Evolutionary conservation across 345 rosid genomes (phyloP).

Genomic region (Diplotaxis tenuifolia): DNA sequence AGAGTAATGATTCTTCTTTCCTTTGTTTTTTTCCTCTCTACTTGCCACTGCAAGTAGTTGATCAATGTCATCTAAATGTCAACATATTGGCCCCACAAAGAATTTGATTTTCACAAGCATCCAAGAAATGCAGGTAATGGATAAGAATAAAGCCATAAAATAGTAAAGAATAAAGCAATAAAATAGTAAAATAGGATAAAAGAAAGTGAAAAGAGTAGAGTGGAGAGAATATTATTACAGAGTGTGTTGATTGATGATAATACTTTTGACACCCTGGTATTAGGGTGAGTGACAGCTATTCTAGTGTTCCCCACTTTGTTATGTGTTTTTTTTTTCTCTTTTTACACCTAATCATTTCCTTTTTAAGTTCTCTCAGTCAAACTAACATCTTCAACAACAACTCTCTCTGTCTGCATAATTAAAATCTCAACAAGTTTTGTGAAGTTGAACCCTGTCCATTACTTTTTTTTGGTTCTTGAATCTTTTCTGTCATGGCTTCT

Average conservation of each 20-base stretch:
- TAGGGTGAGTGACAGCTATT: conserved; percentile 33
- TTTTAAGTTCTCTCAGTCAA: conserved; percentile 23
- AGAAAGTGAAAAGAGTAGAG: conserved; percentile 28
- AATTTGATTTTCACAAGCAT: background rate
- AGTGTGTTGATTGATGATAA: conserved; percentile 35
- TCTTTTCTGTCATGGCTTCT: conserved; percentile 36
- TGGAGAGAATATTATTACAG: conserved; percentile 28
- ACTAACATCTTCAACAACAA: conserved; percentile 18
- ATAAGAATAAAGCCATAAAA: conserved; percentile 24
- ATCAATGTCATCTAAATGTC: background rate
- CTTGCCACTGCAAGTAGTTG: conserved; percentile 23
- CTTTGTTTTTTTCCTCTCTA: background rate
- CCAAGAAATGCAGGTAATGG: conserved; percentile 20
- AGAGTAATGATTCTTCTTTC: conserved; percentile 4
- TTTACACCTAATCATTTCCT: conserved; percentile 22
- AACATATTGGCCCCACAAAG: conserved; percentile 1
- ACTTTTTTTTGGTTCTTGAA: conserved; percentile 22
- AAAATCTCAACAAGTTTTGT: background rate
- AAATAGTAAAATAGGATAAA: conserved; percentile 1
- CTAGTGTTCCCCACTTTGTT: conserved; percentile 37
- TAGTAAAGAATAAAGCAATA: conserved; percentile 13
- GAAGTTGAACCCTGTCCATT: conserved; percentile 35
- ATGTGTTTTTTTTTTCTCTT: conserved; percentile 7
- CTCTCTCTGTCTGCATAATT: conserved; percentile 12
- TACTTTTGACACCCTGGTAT: conserved; percentile 39